Evolutionary conservation across 169 alveolate genomes (phyloP).

Genomic region (Plasmodium yoelii): DNA sequence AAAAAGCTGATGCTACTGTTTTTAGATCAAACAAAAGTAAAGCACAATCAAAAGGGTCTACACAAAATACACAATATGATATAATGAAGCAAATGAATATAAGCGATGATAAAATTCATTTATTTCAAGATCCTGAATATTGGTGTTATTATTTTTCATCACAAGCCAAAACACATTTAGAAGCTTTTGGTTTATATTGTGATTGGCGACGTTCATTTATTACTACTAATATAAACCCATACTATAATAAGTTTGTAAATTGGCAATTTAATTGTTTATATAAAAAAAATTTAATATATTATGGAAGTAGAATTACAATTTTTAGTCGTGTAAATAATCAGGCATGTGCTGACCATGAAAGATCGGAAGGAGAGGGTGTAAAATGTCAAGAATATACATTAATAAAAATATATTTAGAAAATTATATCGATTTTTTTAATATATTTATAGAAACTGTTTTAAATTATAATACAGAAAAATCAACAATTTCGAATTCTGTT

Average conservation of each 20-base stretch:
- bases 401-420: slow-evolving; percentile 92
- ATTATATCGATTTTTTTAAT: slow-evolving; percentile 75
- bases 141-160: slow-evolving; percentile 99
- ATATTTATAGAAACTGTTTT: slow-evolving; percentile 5
- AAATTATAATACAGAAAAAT: not conserved
- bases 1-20: slow-evolving; percentile 77
- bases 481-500: not conserved
- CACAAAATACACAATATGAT: slow-evolving; percentile 90
- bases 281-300: slow-evolving; percentile 80
- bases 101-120: slow-evolving; percentile 94
- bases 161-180: slow-evolving; percentile 93
- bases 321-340: slow-evolving; percentile 94
- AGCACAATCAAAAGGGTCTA: slow-evolving; percentile 90
- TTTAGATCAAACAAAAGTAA: slow-evolving; percentile 89
- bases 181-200: slow-evolving; percentile 84
- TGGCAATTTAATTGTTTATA: slow-evolving; percentile 98
- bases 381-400: slow-evolving; percentile 98
- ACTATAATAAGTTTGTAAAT: slow-evolving; percentile 94
- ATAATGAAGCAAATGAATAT: slow-evolving; percentile 94
- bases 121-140: slow-evolving; percentile 95
- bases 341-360: slow-evolving; percentile 99
- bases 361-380: slow-evolving; percentile 89
- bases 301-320: slow-evolving; percentile 94
- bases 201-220: slow-evolving; percentile 99
- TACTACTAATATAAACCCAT: slow-evolving; percentile 98